Evolutionary conservation across 2,329 filamentous ascomycete genomes (phyloP), one percentile per base, ranked within the genome.

Genomic region (Lasiodiplodia citricola): DNA sequence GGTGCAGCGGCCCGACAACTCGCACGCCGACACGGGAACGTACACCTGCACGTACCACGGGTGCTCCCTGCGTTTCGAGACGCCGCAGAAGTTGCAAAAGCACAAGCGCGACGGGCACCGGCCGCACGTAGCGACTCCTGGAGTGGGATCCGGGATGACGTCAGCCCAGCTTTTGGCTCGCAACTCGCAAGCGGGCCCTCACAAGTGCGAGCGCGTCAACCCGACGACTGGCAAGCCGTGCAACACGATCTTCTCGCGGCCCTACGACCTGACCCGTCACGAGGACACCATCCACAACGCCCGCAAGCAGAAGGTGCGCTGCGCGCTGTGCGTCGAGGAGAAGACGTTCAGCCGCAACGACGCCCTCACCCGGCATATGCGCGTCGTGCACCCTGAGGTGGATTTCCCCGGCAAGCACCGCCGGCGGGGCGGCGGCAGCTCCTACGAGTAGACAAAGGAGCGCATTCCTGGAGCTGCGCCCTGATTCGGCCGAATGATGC

Each of bases 241-340:
- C 86, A 95, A 93, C 78, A 96, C 94, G 0, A 86, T 97, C 66
- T 98, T 99, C 81, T 97, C 95, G 0, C 87, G 96, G 23, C 96
- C 96, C 1, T 99, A 99, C 84, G 96, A 99, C 80, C 86, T 99
- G 65, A 99, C 96, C 0, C 87, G 96, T 25, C 96, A 99, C 77
- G 96, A 99, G 79, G 95, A 97, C 73, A 98, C 96, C 0, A 98
- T 98, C 72, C 96, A 98, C 86, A 97, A 97, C 74, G 91, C 90
- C 1, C 90, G 92, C 75, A 97, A 97, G 85, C 90, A 94, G 79
- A 98, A 98, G 84, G 94, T 97, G 8, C 90, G 93, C 55, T 99
- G 96, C 80, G 90, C 94, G 71, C 83, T 97, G 58, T 99, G 96
- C 81, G 94, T 92, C 1, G 94, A 98, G 75, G 95, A 98, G 77